Percentiles rank a stretch among this genome's conserved stretches.
These are phyloP conservation scores for Ramalina intermedia DNA, from an alignment of 495 filamentous ascomycete genomes.

Conservation along the genomic window DNA sequence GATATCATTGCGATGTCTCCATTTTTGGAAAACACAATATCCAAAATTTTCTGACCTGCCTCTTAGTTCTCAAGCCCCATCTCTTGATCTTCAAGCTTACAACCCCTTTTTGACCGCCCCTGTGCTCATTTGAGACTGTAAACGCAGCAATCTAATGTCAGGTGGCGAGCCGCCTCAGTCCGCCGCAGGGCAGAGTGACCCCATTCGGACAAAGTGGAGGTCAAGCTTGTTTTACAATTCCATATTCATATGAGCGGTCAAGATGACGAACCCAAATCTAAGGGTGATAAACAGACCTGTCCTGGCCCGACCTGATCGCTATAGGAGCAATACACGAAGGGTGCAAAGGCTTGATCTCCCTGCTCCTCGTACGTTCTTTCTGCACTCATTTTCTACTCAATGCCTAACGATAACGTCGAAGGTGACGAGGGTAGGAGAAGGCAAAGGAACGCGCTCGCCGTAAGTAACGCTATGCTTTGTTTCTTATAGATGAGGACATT, in stretches of 20 bases:
- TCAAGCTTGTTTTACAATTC: background rate
- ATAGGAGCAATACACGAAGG: background rate
- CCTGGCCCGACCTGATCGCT: background rate
- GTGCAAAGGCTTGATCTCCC: background rate
- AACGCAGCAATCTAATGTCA: background rate
- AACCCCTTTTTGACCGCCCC: too few species aligned
- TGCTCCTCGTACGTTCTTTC: slow-evolving; percentile 1
- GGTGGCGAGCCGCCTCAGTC: slow-evolving; percentile 1
- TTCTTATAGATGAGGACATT: background rate
- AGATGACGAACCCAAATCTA: background rate
- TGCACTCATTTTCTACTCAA: background rate
- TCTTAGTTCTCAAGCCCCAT: too few species aligned
- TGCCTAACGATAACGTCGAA: slow-evolving; percentile 1
- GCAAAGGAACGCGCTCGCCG: slow-evolving; percentile 1
- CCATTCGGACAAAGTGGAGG: background rate
- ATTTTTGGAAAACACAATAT: too few species aligned
- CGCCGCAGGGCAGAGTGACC: background rate
- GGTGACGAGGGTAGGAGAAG: slow-evolving; percentile 1
- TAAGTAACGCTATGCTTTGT: background rate
- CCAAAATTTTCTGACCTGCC: too few species aligned
- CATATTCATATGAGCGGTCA: background rate
- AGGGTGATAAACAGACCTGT: background rate
- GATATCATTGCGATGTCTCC: too few species aligned
- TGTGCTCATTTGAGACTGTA: too few species aligned
- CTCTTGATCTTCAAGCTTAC: too few species aligned